Evolutionary conservation across 208 protist species (phyloP), one percentile per base, ranked within the genome.

Genomic region (Leishmania martiniquensis): DNA sequence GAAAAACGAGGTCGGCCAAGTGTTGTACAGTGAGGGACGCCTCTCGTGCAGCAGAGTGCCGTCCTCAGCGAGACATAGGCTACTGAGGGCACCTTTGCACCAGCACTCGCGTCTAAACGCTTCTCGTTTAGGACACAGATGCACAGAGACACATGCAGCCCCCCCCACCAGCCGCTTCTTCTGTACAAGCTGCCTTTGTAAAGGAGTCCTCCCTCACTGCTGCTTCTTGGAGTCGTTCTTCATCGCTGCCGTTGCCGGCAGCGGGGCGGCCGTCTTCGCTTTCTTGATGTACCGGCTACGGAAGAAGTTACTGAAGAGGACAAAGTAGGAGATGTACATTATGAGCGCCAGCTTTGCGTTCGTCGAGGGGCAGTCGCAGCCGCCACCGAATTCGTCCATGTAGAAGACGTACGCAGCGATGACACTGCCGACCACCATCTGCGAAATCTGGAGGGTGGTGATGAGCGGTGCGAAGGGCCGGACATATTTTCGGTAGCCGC

Each of bases 271-370:
- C 65, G 44, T 75, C 65, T 84, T 85, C 12, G 80, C 42, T 72
- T 89, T 89, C 68, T 72, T 83, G 39, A 91, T 68, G 71, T 93
- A 90, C 20, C 83, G 77, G 45, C 89, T 79, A 44, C 83, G 62
- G 76, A 97, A 96, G 76, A 98, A 87, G 66, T 92, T 78, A 39
- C 76, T 75, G 83, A 98, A 98, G 75, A 98, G 91, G 7, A 92
- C 29, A 65, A 95, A 90, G 86, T 98, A 98, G 20, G 81, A 89
- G 52, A 84, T 72, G 84, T 98, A 98, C 96, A 98, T 98, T 65
- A 86, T 72, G 29, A 97, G 75, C 17, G 82, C 85, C 17, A 91
- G 51, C 37, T 75, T 59, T 32, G 76, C 77, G 85, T 93, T 91
- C 47, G 76, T 60, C 9, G 75, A 52, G 42, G 78, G 32, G 65